A percentile compares a stretch with the other conserved stretches of the same genome.
phyloP scores from a whole-genome alignment of 192 early-diverging fungal species.

The Allomyces javanicus region DNA sequence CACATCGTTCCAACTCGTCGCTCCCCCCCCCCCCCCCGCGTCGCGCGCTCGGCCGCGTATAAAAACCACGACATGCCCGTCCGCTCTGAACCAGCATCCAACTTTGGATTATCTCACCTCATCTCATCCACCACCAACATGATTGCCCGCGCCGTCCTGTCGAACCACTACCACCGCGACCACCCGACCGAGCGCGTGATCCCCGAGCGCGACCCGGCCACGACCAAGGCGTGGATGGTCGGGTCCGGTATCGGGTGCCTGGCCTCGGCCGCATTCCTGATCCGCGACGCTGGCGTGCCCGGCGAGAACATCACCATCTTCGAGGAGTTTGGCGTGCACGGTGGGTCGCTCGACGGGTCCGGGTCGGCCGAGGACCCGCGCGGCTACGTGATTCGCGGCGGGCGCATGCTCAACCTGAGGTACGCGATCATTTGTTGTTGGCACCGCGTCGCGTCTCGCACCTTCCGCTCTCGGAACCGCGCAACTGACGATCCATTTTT shows the following conservation, averaged over 20 bases:
- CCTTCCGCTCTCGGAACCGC: too few relatives aligned
- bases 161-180: background rate
- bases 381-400: slow-evolving; percentile 8
- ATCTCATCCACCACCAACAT: background rate
- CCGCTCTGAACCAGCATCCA: too few relatives aligned
- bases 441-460: background rate
- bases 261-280: slow-evolving; percentile 12
- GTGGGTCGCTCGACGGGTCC: slow-evolving; percentile 12
- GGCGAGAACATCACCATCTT: slow-evolving; percentile 11
- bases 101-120: background rate
- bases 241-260: slow-evolving; percentile 17
- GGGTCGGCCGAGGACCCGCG: slow-evolving; percentile 4
- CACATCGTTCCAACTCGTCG: too few relatives aligned
- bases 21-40: too few relatives aligned
- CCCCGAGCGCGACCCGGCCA: background rate
- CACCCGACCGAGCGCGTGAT: background rate
- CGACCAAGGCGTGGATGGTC: slow-evolving; percentile 11
- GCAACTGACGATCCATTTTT: too few relatives aligned
- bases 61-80: too few relatives aligned
- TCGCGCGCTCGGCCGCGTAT: too few relatives aligned
- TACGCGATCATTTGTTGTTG: background rate
- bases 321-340: slow-evolving; percentile 9
- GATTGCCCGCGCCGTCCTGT: background rate
- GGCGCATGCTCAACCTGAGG: slow-evolving; percentile 13
- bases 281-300: slow-evolving; percentile 9